Base-by-base conservation (phyloP, 2,329 filamentous ascomycete species). In the Gremmenia infestans region DNA sequence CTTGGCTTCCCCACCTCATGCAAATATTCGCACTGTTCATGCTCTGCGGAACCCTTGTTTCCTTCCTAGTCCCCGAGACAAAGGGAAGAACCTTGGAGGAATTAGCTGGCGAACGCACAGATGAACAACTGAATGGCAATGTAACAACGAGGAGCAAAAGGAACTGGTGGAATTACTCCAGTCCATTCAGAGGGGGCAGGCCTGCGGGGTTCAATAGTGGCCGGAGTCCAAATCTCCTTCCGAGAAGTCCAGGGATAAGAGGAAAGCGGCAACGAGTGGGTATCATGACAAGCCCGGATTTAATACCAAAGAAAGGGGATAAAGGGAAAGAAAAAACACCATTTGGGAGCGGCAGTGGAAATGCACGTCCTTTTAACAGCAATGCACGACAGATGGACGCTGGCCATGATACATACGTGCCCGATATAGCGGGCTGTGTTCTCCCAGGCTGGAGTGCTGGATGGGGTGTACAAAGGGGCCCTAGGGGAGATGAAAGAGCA, bases 21-120 rank as follows among this genome's bases (percentile, higher is more conserved):
- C 79, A 90, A 69, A 87, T 91, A 39, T 91, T 89, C 70, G 87
- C 87, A 0, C 76, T 90, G 9, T 91, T 93, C 76, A 92, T 91
- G 89, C 76, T 92, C 5, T 79, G 81, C 51, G 89, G 89, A 37
- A 80, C 82, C 48, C 72, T 89, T 48, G 82, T 83, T 2, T 85
- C 85, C 1, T 74, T 91, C 3, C 73, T 93, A n/a, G 84, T 92
- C 22, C 88, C 88, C 0, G 89, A 91, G 73, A 91, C 86, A 0
- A 91, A 87, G 74, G 80, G 86, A 1, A 78, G 83, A 69, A 90
- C 88, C 0, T 75, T 94, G 43, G 89, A 91, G 68, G 81, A 86
- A 60, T 73, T 91, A 15, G 80, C 85, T 1, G 86, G 85, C 9
- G 87, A 90, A 69, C 51, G 5, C 12, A 54, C 5, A 17, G 17